phyloP scores from a whole-genome alignment of 371 early-diverging fungal genomes.

The Phascolomyces articulosus region DNA sequence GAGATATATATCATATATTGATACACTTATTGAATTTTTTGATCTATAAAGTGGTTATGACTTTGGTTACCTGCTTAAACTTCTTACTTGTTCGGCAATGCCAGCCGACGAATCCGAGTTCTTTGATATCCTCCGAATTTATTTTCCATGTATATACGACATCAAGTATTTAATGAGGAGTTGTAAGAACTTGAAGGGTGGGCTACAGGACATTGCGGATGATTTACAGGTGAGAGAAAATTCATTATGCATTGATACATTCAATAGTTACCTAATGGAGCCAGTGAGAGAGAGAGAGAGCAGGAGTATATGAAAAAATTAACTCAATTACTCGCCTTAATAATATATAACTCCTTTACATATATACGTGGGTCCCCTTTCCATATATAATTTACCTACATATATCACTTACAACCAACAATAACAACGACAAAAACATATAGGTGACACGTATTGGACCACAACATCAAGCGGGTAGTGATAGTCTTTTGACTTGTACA shows the following conservation, averaged over 20 bases:
- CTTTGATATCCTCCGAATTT: slow-evolving; percentile 90
- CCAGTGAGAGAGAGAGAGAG: too few species aligned
- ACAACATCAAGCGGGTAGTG: slow-evolving; percentile 99
- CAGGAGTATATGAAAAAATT: too few species aligned
- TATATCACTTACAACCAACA: too few species aligned
- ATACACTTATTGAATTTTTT: slow-evolving; percentile 1
- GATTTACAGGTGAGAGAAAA: slow-evolving; percentile 89
- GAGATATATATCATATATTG: too few species aligned
- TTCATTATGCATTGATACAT: too few species aligned
- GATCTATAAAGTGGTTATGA: slow-evolving; percentile 89
- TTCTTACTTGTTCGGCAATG: slow-evolving; percentile 90
- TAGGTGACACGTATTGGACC: slow-evolving; percentile 93
- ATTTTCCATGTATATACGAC: slow-evolving; percentile 99
- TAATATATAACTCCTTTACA: too few species aligned
- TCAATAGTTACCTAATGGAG: too few species aligned
- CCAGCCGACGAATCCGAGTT: slow-evolving; percentile 96
- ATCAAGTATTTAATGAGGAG: slow-evolving; percentile 98
- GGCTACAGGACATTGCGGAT: slow-evolving; percentile 99
- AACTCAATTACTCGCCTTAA: too few species aligned
- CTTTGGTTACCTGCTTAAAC: slow-evolving; percentile 98
- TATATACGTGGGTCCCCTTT: too few species aligned
- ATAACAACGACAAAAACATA: background rate
- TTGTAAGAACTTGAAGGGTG: slow-evolving; percentile 96
- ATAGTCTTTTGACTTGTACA: slow-evolving; percentile 94
- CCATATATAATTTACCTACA: too few species aligned